Evolutionary conservation across 2,329 filamentous ascomycete species (phyloP).

Genomic region (Colletotrichum sp.): DNA sequence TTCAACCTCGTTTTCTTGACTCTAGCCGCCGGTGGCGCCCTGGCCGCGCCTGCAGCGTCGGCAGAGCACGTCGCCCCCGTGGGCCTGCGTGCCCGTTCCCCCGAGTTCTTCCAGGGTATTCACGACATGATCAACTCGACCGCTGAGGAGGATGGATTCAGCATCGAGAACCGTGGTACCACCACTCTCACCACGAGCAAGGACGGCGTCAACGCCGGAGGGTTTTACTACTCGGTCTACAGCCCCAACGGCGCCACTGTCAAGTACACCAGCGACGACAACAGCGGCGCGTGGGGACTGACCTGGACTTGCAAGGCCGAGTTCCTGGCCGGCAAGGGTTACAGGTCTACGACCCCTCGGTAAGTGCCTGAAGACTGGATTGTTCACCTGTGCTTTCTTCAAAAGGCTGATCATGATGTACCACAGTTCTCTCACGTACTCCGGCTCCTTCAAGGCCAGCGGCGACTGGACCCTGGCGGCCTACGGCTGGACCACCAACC

Average conservation of each 20-base stretch:
- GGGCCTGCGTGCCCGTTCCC: neutral
- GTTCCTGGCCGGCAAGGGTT: neutral
- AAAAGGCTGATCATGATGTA: neutral
- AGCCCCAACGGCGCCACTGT: neutral
- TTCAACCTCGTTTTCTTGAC: neutral
- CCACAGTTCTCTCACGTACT: neutral
- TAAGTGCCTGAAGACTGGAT: accelerated
- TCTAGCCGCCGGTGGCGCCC: neutral
- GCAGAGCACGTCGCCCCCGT: neutral
- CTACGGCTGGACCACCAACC: neutral
- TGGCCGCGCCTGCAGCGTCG: neutral
- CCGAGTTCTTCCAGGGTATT: neutral
- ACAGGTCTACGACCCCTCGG: neutral
- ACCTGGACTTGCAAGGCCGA: neutral
- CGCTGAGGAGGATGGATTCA: neutral
- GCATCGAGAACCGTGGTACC: neutral
- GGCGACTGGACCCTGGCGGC: neutral
- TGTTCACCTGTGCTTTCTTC: neutral
- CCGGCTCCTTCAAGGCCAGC: neutral
- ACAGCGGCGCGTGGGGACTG: neutral
- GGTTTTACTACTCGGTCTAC: neutral
- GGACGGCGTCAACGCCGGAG: neutral
- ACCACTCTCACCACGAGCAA: neutral
- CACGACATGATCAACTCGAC: neutral
- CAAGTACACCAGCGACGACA: neutral